phyloP scores from a whole-genome alignment of 2,329 filamentous ascomycete genomes.

The Sclerotinia nivalis region DNA sequence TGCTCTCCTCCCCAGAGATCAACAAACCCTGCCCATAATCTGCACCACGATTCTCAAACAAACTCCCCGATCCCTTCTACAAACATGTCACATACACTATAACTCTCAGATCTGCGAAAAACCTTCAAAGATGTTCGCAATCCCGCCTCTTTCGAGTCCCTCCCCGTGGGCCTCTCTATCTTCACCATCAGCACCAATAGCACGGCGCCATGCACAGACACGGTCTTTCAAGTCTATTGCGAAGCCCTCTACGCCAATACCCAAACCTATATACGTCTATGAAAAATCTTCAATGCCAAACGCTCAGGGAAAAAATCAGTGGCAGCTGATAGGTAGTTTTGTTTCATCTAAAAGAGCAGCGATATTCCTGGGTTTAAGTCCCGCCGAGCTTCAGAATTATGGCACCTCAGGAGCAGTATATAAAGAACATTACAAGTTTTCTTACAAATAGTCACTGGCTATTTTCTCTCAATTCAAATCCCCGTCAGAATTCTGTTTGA shows the following conservation, averaged over 20 bases:
- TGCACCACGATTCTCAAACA: slow-evolving; percentile 46
- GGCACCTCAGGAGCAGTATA: not conserved
- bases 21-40: slow-evolving; percentile 48
- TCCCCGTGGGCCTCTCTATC: slow-evolving; percentile 52
- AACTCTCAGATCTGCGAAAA: slow-evolving; percentile 49
- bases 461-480: slow-evolving; percentile 57
- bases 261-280: not conserved
- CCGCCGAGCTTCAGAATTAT: no score
- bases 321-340: not conserved
- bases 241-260: slow-evolving; percentile 48
- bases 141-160: slow-evolving; percentile 49
- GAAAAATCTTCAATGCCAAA: not conserved
- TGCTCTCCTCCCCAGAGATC: slow-evolving; percentile 53
- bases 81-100: slow-evolving; percentile 55
- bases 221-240: slow-evolving; percentile 52
- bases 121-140: slow-evolving; percentile 52
- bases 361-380: not conserved
- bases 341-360: not conserved
- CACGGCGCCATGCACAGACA: slow-evolving; percentile 56
- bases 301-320: no score
- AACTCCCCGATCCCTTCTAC: slow-evolving; percentile 48
- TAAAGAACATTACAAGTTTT: not conserved
- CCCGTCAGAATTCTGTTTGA: slow-evolving; percentile 43
- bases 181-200: slow-evolving; percentile 57
- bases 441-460: slow-evolving; percentile 49